phyloP scores from a whole-genome alignment of 805 yeast genomes.

The Saturnispora serradocipensis region DNA sequence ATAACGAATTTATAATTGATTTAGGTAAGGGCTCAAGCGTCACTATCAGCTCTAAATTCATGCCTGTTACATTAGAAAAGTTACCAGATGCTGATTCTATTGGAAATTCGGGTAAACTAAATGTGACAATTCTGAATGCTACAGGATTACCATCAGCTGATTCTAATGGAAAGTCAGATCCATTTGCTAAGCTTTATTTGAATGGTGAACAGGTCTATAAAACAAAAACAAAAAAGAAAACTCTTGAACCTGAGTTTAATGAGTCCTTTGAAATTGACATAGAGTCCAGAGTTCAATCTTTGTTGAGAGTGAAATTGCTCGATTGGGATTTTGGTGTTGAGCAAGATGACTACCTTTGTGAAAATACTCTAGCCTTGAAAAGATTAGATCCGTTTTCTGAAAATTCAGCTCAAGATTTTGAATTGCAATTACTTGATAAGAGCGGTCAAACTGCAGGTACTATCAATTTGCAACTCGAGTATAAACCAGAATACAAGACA shows the following conservation, averaged over 20 bases:
- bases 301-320: conserved; percentile 45
- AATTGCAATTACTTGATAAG: conserved; percentile 38
- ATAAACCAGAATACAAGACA: conserved; percentile 61
- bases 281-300: conserved; percentile 52
- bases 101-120: conserved; percentile 64
- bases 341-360: conserved; percentile 74
- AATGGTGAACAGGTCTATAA: conserved; percentile 60
- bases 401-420: conserved; percentile 37
- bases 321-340: conserved; percentile 96
- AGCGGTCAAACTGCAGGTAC: conserved; percentile 54
- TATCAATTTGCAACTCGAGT: conserved; percentile 47
- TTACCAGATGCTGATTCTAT: conserved; percentile 70
- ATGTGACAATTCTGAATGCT: conserved; percentile 54
- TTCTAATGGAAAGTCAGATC: conserved; percentile 88
- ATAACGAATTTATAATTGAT: conserved; percentile 47
- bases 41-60: conserved; percentile 59
- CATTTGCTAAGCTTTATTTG: conserved; percentile 63
- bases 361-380: conserved; percentile 45
- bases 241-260: conserved; percentile 85
- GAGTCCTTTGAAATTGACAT: conserved; percentile 53
- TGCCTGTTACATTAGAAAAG: conserved; percentile 54
- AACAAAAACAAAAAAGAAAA: conserved; percentile 75
- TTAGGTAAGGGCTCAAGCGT: conserved; percentile 40
- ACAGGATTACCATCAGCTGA: conserved; percentile 75
- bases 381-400: conserved; percentile 50